A percentile compares a stretch with the other conserved stretches of the same genome.
phyloP scores from a whole-genome alignment of 2,329 filamentous ascomycete species.

The Ceratocystis smalleyi region DNA sequence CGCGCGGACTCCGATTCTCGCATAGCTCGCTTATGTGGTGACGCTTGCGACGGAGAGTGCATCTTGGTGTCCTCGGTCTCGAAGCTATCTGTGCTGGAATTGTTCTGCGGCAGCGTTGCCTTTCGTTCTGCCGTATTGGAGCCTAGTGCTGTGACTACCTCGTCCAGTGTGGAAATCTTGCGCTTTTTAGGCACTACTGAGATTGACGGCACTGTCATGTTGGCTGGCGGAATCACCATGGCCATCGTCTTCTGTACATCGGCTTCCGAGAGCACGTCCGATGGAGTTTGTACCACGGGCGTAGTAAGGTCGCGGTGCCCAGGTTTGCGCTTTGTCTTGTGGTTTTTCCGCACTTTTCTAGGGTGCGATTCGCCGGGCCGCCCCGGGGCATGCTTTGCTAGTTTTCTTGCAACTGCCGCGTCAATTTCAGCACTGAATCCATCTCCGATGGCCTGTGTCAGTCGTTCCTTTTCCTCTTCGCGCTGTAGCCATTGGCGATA shows the following conservation, averaged over 20 bases:
- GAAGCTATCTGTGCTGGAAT: neutral
- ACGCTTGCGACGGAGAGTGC: neutral
- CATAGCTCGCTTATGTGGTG: neutral
- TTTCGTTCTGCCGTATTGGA: neutral
- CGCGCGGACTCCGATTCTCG: neutral
- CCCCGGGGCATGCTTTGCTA: neutral
- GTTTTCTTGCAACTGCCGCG: neutral
- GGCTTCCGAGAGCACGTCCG: neutral
- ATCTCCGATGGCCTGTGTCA: neutral
- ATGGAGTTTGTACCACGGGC: neutral
- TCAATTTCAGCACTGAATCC: constrained; percentile 5
- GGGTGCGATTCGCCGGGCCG: neutral
- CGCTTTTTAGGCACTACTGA: neutral
- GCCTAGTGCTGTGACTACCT: neutral
- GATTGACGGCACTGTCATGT: neutral
- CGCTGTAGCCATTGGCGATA: constrained; percentile 29
- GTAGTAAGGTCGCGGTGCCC: neutral
- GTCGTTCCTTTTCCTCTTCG: constrained; percentile 25
- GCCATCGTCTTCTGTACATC: neutral
- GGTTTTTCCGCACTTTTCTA: neutral
- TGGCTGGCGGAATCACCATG: neutral
- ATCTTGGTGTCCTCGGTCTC: neutral
- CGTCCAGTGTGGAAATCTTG: neutral
- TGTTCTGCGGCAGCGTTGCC: neutral
- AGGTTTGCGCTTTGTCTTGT: neutral